A percentile compares a stretch with the other conserved stretches of the same genome.
Evolutionary conservation across 495 filamentous ascomycete genomes (phyloP).

Genomic region (Aspergillus biplanus): DNA sequence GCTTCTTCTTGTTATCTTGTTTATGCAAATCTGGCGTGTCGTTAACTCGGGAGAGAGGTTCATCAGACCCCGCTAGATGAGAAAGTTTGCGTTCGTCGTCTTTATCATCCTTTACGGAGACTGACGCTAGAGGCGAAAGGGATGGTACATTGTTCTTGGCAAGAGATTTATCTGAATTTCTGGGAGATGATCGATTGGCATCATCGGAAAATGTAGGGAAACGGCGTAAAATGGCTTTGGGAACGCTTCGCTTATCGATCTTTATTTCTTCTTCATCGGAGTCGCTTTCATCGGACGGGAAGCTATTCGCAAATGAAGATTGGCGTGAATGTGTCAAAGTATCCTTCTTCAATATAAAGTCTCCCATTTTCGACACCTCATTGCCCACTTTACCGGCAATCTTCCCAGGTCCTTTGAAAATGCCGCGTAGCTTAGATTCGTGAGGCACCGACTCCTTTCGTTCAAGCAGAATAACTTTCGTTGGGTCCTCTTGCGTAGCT

Average conservation of each 20-base stretch:
- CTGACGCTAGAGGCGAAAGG: slow-evolving; percentile 55
- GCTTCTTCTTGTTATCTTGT: slow-evolving; percentile 19
- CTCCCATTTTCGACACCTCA: slow-evolving; percentile 61
- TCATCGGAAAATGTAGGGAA: slow-evolving; percentile 42
- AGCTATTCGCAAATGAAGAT: slow-evolving; percentile 43
- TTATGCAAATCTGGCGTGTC: slow-evolving; percentile 20
- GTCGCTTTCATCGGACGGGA: slow-evolving; percentile 48
- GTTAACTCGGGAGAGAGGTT: slow-evolving; percentile 15
- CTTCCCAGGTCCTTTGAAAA: slow-evolving; percentile 57
- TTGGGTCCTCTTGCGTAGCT: slow-evolving; percentile 33
- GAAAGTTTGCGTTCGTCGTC: slow-evolving; percentile 24
- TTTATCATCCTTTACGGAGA: slow-evolving; percentile 44
- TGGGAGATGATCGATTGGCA: slow-evolving; percentile 33
- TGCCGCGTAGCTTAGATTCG: slow-evolving; percentile 51
- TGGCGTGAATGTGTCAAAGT: slow-evolving; percentile 36
- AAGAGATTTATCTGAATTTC: slow-evolving; percentile 36
- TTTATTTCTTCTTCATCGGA: slow-evolving; percentile 43
- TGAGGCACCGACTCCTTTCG: slow-evolving; percentile 33
- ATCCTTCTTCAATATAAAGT: slow-evolving; percentile 58
- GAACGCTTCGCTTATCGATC: slow-evolving; percentile 34
- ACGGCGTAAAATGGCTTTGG: slow-evolving; percentile 37
- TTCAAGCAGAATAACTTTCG: slow-evolving; percentile 21
- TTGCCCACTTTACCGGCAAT: slow-evolving; percentile 58
- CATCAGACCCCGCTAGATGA: slow-evolving; percentile 25
- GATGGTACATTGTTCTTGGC: slow-evolving; percentile 40